Percentiles rank a stretch among this genome's conserved stretches.
These are phyloP conservation scores for Canavalia gladiata DNA, from an alignment of 306 rosid species.

Conservation along the genomic window DNA sequence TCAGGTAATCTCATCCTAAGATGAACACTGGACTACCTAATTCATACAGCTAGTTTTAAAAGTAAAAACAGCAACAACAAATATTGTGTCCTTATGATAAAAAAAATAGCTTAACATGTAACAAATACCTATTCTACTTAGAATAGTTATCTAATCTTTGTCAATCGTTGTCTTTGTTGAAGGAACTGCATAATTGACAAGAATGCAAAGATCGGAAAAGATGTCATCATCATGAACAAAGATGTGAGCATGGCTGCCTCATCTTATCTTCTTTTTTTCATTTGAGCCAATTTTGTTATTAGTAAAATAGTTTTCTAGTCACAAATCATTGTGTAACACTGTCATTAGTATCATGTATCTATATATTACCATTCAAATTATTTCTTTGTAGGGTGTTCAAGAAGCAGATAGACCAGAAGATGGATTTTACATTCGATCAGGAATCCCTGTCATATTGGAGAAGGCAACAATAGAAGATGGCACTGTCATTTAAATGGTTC, in stretches of 20 bases:
- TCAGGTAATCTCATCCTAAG: conserved; percentile 61
- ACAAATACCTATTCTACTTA: not conserved
- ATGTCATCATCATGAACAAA: conserved; percentile 77
- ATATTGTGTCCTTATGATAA: conserved; percentile 12
- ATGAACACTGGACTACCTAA: conserved; percentile 2
- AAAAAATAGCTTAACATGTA: conserved; percentile 5
- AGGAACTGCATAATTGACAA: conserved; percentile 95
- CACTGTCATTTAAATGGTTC: conserved; percentile 61
- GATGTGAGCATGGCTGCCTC: conserved; percentile 65
- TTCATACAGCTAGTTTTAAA: conserved; percentile 1
- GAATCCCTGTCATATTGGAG: conserved; percentile 77
- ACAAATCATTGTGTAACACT: not conserved
- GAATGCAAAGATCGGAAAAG: conserved; percentile 87
- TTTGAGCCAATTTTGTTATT: conserved; percentile 20
- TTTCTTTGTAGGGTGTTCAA: conserved; percentile 67
- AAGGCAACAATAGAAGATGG: conserved; percentile 82
- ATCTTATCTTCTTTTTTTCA: conserved; percentile 32
- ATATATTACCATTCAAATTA: conserved; percentile 40
- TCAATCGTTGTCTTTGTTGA: conserved; percentile 40
- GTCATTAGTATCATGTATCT: conserved; percentile 21
- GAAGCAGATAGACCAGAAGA: conserved; percentile 87
- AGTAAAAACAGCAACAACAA: not conserved
- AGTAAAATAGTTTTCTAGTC: conserved; percentile 2
- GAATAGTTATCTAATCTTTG: conserved; percentile 39
- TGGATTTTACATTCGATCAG: conserved; percentile 86